A percentile compares a stretch with the other conserved stretches of the same genome.
phyloP scores from a whole-genome alignment of 345 rosid species.

The Aquilaria yunnanensis region DNA sequence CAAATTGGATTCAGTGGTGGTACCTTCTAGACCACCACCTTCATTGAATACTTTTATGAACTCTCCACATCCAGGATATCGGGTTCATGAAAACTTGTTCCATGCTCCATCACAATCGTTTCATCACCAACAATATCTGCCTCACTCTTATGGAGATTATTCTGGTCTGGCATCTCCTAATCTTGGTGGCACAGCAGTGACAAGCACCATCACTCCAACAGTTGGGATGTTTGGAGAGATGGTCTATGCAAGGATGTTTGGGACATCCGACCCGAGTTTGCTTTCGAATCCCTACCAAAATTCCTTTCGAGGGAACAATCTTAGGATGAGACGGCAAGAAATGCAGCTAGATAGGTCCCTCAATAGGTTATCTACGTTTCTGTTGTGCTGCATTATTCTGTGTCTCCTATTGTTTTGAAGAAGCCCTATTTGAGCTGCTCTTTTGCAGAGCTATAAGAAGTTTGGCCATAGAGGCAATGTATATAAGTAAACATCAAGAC shows the following conservation, averaged over 20 bases:
- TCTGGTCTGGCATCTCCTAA: conserved; percentile 29
- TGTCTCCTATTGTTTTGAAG: conserved; percentile 72
- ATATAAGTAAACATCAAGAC: too few relatives aligned
- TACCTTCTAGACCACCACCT: conserved; percentile 54
- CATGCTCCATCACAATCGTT: conserved; percentile 19
- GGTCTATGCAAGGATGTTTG: conserved; percentile 43
- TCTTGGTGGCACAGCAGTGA: conserved; percentile 35
- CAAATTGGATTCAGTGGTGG: conserved; percentile 32
- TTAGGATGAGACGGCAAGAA: conserved; percentile 71
- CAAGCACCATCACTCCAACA: conserved; percentile 38
- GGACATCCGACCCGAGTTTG: conserved; percentile 40
- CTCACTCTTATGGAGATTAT: conserved; percentile 27
- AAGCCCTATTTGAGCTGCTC: not conserved
- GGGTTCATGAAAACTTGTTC: conserved; percentile 13
- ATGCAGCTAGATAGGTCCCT: conserved; percentile 63
- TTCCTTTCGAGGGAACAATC: conserved; percentile 32
- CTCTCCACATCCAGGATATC: conserved; percentile 21
- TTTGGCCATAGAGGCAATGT: not conserved
- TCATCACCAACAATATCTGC: conserved; percentile 23
- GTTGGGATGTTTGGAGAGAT: conserved; percentile 62
- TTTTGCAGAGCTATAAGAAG: too few relatives aligned
- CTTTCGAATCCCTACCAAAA: conserved; percentile 40
- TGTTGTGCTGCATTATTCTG: conserved; percentile 62
- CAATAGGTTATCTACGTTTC: conserved; percentile 66
- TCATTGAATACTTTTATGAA: conserved; percentile 8